Percentiles rank a stretch among this genome's conserved stretches.
phyloP scores from a whole-genome alignment of 257 asterid genomes.

The Gentiana straminea region DNA sequence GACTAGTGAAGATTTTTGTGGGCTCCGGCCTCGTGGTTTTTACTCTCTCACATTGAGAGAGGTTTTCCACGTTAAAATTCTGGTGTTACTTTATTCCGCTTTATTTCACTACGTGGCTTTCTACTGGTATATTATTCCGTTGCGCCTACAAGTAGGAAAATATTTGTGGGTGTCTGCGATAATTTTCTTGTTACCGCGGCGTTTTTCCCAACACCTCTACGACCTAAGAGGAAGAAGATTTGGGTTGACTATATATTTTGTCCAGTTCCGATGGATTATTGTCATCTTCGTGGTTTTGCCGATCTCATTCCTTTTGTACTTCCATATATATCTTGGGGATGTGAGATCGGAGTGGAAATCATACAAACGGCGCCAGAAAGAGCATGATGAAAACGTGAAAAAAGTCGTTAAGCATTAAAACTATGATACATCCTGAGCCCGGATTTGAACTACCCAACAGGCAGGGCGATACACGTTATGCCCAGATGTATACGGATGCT shows the following conservation, averaged over 20 bases:
- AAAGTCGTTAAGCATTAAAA: conserved; percentile 47
- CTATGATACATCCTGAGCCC: conserved; percentile 89
- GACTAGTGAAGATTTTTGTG: no score
- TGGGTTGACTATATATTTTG: conserved; percentile 65
- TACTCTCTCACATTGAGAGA: no score
- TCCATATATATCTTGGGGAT: conserved; percentile 76
- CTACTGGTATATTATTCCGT: no score
- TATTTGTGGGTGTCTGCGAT: no score
- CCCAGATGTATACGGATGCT: conserved; percentile 90
- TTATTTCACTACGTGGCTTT: no score
- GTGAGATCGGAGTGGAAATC: conserved; percentile 63
- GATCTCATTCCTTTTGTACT: conserved; percentile 62
- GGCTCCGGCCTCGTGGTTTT: no score
- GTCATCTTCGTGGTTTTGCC: conserved; percentile 88
- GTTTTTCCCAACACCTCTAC: conserved; percentile 24
- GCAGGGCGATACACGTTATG: conserved; percentile 77
- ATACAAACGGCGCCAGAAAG: conserved; percentile 52
- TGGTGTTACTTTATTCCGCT: no score
- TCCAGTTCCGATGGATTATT: conserved; percentile 78
- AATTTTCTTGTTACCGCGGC: no score
- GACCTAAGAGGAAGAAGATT: conserved; percentile 86
- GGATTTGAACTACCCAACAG: conserved; percentile 78
- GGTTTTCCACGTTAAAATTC: no score
- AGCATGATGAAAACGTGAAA: conserved; percentile 40
- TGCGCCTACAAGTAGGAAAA: no score